A percentile compares a stretch with the other conserved stretches of the same genome.
Conservation (phyloP, 139 green algal genomes). For the Chlamydomonas sphaeroides region DNA sequence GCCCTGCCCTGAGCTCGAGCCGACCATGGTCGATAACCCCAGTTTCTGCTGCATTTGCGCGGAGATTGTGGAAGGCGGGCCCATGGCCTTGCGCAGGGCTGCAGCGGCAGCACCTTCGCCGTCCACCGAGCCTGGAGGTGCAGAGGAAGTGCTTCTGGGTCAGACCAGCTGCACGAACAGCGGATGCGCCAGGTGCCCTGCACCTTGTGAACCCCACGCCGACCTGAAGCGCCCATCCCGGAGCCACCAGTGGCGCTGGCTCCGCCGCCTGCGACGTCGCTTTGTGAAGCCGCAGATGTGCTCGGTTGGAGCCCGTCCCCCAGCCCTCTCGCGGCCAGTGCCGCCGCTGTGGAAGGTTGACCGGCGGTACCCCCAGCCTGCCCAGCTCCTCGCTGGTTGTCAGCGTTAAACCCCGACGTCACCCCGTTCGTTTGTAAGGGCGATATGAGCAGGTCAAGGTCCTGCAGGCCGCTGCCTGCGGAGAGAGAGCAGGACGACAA, state of each 20-base stretch:
- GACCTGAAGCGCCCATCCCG: no score
- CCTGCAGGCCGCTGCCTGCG: slow-evolving; percentile 21
- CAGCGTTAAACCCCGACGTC: neutral
- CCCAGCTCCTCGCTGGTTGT: no score
- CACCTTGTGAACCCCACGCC: no score
- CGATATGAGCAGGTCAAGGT: slow-evolving; percentile 39
- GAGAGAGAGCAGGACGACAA: neutral
- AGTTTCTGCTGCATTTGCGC: slow-evolving; percentile 41
- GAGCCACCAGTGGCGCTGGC: no score
- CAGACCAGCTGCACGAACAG: no score
- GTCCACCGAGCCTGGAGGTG: no score
- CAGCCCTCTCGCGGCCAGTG: neutral
- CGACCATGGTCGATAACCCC: no score
- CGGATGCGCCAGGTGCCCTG: no score
- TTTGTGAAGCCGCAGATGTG: no score
- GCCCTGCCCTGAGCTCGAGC: neutral
- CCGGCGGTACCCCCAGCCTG: neutral
- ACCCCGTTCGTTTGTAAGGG: slow-evolving; percentile 3
- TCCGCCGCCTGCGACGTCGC: no score
- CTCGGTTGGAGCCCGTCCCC: no score
- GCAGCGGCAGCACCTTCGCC: neutral
- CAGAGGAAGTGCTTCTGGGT: no score
- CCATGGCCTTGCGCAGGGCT: slow-evolving; percentile 9
- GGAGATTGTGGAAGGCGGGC: slow-evolving; percentile 22
- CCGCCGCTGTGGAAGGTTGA: neutral